Percentiles rank a stretch among this genome's conserved stretches.
Evolutionary conservation across 2,329 filamentous ascomycete genomes (phyloP).

Genomic region (Curvularia verruculosa): DNA sequence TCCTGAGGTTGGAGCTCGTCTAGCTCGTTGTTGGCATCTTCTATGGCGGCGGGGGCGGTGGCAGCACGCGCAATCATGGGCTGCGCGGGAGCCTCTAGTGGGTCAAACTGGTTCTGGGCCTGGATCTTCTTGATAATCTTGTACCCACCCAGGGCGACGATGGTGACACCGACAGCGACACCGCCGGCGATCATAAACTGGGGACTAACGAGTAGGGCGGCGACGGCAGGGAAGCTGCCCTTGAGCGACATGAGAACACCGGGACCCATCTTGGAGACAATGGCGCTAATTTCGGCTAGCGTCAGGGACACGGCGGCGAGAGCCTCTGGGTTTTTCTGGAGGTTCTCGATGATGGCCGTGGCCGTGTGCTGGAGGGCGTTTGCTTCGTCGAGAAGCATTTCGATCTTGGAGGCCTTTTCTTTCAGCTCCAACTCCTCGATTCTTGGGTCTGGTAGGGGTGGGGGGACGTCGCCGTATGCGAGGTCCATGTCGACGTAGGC

Average conservation of each 20-base stretch:
- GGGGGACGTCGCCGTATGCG: conserved; percentile 83
- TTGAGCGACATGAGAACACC: conserved; percentile 78
- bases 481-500: conserved; percentile 83
- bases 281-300: conserved; percentile 84
- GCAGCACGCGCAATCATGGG: conserved; percentile 22
- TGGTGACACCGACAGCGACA: conserved; percentile 87
- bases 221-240: conserved; percentile 80
- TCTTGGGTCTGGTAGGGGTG: conserved; percentile 63
- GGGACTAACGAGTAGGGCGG: conserved; percentile 83
- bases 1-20: conserved; percentile 65
- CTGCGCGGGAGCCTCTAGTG: conserved; percentile 31
- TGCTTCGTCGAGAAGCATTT: conserved; percentile 80
- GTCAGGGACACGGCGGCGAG: conserved; percentile 93
- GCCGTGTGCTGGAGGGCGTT: conserved; percentile 88
- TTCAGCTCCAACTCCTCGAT: conserved; percentile 65
- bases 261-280: conserved; percentile 84
- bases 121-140: conserved; percentile 93
- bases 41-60: conserved; percentile 12
- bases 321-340: conserved; percentile 84
- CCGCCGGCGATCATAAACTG: conserved; percentile 94
- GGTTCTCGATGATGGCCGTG: conserved; percentile 77
- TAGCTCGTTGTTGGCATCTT: conserved; percentile 44
- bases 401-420: conserved; percentile 74
- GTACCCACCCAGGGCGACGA: conserved; percentile 94
- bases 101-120: conserved; percentile 51